Base-by-base conservation (phyloP, 176 grass and related monocot species). In the Musa acuminata region DNA sequence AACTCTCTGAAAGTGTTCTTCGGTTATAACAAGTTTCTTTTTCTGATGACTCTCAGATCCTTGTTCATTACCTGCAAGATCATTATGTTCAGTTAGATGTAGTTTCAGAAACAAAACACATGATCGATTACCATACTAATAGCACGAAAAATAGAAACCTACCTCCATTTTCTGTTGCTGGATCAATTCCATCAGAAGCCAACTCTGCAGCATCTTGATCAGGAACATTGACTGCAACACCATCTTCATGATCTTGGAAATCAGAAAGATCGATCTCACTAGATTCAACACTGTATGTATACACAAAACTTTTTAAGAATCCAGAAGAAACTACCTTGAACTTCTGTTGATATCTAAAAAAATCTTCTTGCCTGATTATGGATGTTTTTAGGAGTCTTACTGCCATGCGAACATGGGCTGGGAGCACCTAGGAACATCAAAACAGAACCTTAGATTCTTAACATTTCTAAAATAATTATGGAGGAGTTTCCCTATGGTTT, bases 201-300 rank as follows among this genome's bases (percentile, higher is more conserved):
- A 55, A 74, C 17, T 57, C 76, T 69, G 8, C 79, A 81, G 51
- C 62, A 72, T 85, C 90, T 68, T 82, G 71, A 65, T 84, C 64
- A 62, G 74, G 2, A 55, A 62, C 82, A 59, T 52, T 67, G 64
- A 74, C 79, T 72, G 72, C 77, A 25, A 55, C 69, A 55, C 78
- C 67, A 55, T 92, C 87, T 19, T 90, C 85, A 50, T 78, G 78
- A 55, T 91, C 84, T 89, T 99, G 95, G 51, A 94, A 99, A 80
- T 99, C 88, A 80, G 95, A 99, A 52, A 99, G 90, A 84, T 99
- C 90, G 74, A 99, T 80, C 84, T 99, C 95, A 87, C 90, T 94
- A 80, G 95, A 99, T 81, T 99, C 95, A 53, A 99, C 95, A 80
- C 95, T 99, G 81, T 58, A 92, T 13, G 79, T 43, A 35, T 60